Evolutionary conservation across 345 rosid species (phyloP).

Genomic region (Erysimum cheiranthoides): DNA sequence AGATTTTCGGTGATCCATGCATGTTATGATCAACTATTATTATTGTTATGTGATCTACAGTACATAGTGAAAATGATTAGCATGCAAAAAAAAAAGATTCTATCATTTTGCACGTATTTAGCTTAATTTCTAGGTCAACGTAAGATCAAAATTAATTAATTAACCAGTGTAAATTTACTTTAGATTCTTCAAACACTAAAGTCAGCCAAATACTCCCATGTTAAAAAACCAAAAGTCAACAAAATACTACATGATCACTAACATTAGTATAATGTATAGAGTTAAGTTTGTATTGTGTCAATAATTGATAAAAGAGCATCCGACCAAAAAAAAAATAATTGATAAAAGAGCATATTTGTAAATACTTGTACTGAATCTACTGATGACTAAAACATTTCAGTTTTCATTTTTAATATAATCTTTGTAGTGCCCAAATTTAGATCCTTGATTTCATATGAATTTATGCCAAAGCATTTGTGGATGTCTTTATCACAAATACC

Average conservation of each 20-base stretch:
- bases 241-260: conserved; percentile 8
- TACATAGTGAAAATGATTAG: conserved; percentile 11
- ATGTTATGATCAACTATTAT: conserved; percentile 23
- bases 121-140: conserved; percentile 14
- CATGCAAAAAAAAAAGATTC: neutral
- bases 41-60: conserved; percentile 6
- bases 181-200: neutral
- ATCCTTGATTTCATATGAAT: conserved; percentile 34
- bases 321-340: too few relatives aligned
- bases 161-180: neutral
- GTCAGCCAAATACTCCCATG: conserved; percentile 19
- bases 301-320: neutral
- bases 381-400: neutral
- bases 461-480: conserved; percentile 28
- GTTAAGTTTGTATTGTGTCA: neutral
- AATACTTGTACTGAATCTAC: neutral
- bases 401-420: conserved; percentile 6
- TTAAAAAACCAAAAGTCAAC: neutral
- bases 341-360: neutral
- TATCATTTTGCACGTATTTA: neutral
- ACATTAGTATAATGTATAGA: neutral
- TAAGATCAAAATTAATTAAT: neutral
- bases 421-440: conserved; percentile 33
- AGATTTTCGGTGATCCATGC: conserved; percentile 26
- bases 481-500: conserved; percentile 43